These are phyloP conservation scores for Talaromyces sp. DNA, from an alignment of 2,329 filamentous ascomycete species.

Conservation along the genomic window DNA sequence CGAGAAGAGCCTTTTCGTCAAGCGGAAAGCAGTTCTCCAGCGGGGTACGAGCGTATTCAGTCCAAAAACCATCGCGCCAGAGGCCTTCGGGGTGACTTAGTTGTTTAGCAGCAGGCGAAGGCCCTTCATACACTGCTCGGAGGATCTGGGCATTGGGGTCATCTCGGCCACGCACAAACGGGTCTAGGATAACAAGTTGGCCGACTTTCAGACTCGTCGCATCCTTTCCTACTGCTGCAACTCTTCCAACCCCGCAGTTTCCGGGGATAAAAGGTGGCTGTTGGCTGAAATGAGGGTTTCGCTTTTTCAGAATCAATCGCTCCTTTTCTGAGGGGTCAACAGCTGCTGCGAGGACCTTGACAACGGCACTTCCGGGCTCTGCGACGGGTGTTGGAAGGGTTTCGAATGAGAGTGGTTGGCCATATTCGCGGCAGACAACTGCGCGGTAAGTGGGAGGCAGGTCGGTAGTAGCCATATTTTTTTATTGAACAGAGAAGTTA, in stretches of 20 bases:
- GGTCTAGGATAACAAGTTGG: slow-evolving; percentile 16
- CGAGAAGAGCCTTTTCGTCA: slow-evolving; percentile 10
- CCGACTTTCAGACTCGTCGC: slow-evolving; percentile 14
- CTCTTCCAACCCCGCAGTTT: slow-evolving; percentile 36
- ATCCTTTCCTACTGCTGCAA: slow-evolving; percentile 25
- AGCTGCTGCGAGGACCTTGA: slow-evolving; percentile 10
- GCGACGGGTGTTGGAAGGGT: slow-evolving; percentile 7
- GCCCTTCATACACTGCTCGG: slow-evolving; percentile 10
- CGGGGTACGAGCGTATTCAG: slow-evolving; percentile 13
- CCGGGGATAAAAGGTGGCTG: slow-evolving; percentile 17
- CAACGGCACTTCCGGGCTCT: slow-evolving; percentile 13
- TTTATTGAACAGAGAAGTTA: not conserved
- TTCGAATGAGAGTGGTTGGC: slow-evolving; percentile 7
- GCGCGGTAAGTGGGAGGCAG: slow-evolving; percentile 10
- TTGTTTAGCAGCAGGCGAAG: slow-evolving; percentile 3
- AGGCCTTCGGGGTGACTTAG: slow-evolving; percentile 7
- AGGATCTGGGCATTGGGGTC: slow-evolving; percentile 12
- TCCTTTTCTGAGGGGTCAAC: slow-evolving; percentile 3
- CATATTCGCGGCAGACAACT: slow-evolving; percentile 7
- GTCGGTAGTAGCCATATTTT: not conserved
- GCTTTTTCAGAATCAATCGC: slow-evolving; percentile 1
- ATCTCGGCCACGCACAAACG: slow-evolving; percentile 13
- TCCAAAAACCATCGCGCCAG: slow-evolving; percentile 13
- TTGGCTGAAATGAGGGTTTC: slow-evolving; percentile 11
- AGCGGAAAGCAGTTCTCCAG: slow-evolving; percentile 14